Evolutionary conservation across 1,284 basidiomycete species (phyloP).

Genomic region (Volvariella volvacea): DNA sequence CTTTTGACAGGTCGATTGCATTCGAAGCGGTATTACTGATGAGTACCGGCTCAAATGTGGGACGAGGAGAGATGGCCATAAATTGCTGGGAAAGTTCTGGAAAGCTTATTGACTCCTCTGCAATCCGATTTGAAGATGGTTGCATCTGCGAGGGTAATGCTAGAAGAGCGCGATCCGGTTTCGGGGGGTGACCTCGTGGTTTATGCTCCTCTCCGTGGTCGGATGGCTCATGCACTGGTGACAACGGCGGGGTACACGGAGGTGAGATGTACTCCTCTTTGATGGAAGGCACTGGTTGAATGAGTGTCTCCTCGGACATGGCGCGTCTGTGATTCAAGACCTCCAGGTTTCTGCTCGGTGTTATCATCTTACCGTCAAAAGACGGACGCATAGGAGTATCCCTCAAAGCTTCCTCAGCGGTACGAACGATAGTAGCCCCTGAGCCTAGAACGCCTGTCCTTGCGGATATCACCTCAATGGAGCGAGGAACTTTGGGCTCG

Average conservation of each 20-base stretch:
- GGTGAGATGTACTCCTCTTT: slow-evolving; percentile 20
- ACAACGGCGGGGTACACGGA: slow-evolving; percentile 48
- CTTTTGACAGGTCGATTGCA: slow-evolving; percentile 46
- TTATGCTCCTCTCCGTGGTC: slow-evolving; percentile 20
- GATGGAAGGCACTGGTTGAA: slow-evolving; percentile 11
- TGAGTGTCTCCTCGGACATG: slow-evolving; percentile 15
- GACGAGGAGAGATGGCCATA: slow-evolving; percentile 10
- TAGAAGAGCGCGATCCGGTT: slow-evolving; percentile 31
- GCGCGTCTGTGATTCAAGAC: slow-evolving; percentile 10
- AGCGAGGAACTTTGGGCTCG: slow-evolving; percentile 50
- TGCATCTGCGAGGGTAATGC: slow-evolving; percentile 13
- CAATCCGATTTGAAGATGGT: background rate
- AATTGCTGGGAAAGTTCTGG: slow-evolving; percentile 15
- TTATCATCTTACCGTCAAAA: slow-evolving; percentile 13
- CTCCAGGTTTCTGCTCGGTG: background rate
- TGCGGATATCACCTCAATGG: slow-evolving; percentile 36
- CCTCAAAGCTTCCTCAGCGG: slow-evolving; percentile 65
- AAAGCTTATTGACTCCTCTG: slow-evolving; percentile 33
- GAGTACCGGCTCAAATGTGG: slow-evolving; percentile 59
- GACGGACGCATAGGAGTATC: slow-evolving; percentile 33
- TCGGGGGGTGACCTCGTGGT: slow-evolving; percentile 22
- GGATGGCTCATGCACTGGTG: slow-evolving; percentile 23
- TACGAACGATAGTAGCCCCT: slow-evolving; percentile 67
- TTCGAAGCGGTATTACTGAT: slow-evolving; percentile 47
- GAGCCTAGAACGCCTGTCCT: slow-evolving; percentile 49